phyloP scores from a whole-genome alignment of 345 rosid genomes.

The Camelina neglecta region DNA sequence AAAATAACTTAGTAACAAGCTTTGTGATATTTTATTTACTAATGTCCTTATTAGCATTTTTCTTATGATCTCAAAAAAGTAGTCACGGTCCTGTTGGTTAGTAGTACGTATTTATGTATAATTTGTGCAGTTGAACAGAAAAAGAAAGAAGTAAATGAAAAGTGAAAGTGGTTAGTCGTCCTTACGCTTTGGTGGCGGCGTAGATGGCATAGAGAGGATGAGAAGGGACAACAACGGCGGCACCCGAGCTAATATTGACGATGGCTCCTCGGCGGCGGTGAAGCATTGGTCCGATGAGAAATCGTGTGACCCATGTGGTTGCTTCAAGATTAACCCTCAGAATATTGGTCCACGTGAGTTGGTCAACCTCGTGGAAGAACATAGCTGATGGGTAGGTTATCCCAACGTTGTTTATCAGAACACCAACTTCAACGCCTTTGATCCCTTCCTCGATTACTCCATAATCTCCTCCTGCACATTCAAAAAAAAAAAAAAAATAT shows the following conservation, averaged over 20 bases:
- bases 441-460: slow-evolving; percentile 56
- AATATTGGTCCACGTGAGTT: slow-evolving; percentile 65
- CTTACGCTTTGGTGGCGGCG: slow-evolving; percentile 97
- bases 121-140: neutral
- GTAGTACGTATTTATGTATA: neutral
- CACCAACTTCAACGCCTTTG: slow-evolving; percentile 64
- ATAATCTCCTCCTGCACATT: slow-evolving; percentile 36
- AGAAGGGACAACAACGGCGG: slow-evolving; percentile 82
- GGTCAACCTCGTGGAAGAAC: slow-evolving; percentile 84
- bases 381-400: slow-evolving; percentile 74
- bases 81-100: neutral
- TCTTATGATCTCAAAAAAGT: neutral
- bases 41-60: neutral
- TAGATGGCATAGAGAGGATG: slow-evolving; percentile 91
- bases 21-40: neutral
- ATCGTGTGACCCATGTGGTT: slow-evolving; percentile 60
- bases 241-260: slow-evolving; percentile 85
- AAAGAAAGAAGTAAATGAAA: neutral
- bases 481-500: too few relatives aligned
- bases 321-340: slow-evolving; percentile 72
- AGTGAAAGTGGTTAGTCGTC: slow-evolving; percentile 12
- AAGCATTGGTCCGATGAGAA: slow-evolving; percentile 70
- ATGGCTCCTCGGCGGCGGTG: slow-evolving; percentile 74
- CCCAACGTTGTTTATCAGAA: slow-evolving; percentile 86
- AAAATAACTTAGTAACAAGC: neutral